Conservation (phyloP, 73 alveolate species). For the Tetrahymena malaccensis region DNA sequence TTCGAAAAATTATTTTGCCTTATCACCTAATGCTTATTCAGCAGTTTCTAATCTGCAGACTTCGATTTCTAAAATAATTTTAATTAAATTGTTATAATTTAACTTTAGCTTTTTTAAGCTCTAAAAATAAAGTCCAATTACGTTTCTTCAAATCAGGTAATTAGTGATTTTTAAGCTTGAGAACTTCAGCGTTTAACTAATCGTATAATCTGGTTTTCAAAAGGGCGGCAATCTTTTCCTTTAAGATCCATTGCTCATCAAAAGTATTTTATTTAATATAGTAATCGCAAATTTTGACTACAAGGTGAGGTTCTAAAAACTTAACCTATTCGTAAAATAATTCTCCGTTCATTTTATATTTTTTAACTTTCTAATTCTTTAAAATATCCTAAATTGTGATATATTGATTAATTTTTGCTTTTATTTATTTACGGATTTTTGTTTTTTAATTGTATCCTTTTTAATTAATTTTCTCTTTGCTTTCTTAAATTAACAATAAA, state of each 20-base stretch:
- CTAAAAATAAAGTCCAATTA: background rate
- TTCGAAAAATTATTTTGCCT: background rate
- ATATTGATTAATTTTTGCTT: background rate
- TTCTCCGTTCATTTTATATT: background rate
- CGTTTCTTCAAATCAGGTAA: background rate
- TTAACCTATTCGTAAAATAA: background rate
- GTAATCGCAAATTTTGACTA: background rate
- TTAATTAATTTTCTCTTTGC: background rate
- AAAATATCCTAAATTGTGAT: background rate
- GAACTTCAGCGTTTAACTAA: background rate
- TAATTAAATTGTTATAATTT: background rate
- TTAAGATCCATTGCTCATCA: background rate
- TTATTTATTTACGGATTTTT: background rate
- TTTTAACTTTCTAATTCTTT: background rate
- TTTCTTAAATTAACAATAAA: background rate
- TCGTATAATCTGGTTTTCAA: background rate
- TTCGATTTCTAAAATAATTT: background rate
- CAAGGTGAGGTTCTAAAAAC: background rate
- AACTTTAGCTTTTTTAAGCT: background rate
- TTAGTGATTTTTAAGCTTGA: background rate
- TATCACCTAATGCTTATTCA: background rate
- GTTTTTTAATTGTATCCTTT: background rate
- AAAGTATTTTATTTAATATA: background rate
- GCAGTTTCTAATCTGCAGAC: background rate
- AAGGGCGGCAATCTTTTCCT: background rate